Conservation (phyloP, 805 yeast genomes). For the Brettanomyces custersianus region DNA sequence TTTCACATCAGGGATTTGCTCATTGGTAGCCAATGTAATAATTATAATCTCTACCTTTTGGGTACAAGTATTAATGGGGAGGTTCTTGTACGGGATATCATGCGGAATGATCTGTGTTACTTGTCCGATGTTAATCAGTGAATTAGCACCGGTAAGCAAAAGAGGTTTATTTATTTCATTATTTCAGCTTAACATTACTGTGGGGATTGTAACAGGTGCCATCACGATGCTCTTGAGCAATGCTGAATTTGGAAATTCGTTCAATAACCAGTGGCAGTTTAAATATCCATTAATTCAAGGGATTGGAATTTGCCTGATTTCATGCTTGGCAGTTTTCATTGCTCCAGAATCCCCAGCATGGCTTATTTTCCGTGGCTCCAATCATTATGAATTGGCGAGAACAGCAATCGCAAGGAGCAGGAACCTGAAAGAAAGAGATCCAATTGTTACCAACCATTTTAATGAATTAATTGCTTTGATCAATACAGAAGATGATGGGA, state of each 20-base stretch:
- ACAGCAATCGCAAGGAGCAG: slow-evolving; percentile 15
- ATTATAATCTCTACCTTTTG: slow-evolving; percentile 13
- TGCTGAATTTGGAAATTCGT: neutral
- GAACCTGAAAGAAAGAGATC: slow-evolving; percentile 13
- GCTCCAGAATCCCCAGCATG: slow-evolving; percentile 29
- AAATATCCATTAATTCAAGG: slow-evolving; percentile 16
- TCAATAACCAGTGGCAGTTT: slow-evolving; percentile 13
- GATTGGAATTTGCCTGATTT: slow-evolving; percentile 8
- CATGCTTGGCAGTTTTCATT: slow-evolving; percentile 14
- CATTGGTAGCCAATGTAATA: slow-evolving; percentile 14
- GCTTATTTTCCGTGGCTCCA: slow-evolving; percentile 11
- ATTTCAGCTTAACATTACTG: slow-evolving; percentile 25
- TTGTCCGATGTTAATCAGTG: slow-evolving; percentile 29
- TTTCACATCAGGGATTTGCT: slow-evolving; percentile 14
- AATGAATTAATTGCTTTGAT: neutral
- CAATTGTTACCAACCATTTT: slow-evolving; percentile 7
- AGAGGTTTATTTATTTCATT: slow-evolving; percentile 25
- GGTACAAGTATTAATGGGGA: slow-evolving; percentile 19
- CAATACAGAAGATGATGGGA: neutral
- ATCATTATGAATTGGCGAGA: slow-evolving; percentile 8
- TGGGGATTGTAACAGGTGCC: slow-evolving; percentile 26
- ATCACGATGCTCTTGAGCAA: slow-evolving; percentile 15
- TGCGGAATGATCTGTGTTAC: slow-evolving; percentile 24
- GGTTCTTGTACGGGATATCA: slow-evolving; percentile 24
- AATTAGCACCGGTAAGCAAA: slow-evolving; percentile 21